Conservation (phyloP, 352 stramenopile species). For the Thraustochytrium striatum region DNA sequence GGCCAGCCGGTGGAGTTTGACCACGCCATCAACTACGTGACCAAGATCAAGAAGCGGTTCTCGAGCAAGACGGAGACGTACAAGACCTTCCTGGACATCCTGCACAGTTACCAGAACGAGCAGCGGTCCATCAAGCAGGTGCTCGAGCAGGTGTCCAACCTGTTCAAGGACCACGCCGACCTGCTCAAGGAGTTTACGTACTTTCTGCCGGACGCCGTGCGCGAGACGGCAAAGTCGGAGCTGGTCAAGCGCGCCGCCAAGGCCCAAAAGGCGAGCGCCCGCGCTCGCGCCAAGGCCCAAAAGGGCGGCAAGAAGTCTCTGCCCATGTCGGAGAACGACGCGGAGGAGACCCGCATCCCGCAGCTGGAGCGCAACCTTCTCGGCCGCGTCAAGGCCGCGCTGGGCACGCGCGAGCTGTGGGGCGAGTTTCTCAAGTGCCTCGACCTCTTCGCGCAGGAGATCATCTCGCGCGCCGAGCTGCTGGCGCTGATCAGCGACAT, state of each 20-base stretch:
- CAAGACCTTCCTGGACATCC: constrained; percentile 94
- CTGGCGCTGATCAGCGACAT: constrained; percentile 76
- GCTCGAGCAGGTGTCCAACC: constrained; percentile 85
- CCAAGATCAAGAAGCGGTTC: constrained; percentile 57
- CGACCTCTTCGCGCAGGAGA: constrained; percentile 91
- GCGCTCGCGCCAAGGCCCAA: constrained; percentile 2
- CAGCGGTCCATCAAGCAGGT: constrained; percentile 96
- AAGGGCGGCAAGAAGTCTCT: constrained; percentile 25
- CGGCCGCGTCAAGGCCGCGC: constrained; percentile 17
- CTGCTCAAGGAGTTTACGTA: constrained; percentile 99
- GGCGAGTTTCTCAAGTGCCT: constrained; percentile 97
- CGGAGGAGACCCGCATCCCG: constrained; percentile 5
- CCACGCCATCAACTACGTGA: constrained; percentile 98
- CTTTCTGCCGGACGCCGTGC: constrained; percentile 97
- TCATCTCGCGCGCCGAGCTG: constrained; percentile 78
- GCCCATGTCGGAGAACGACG: not conserved
- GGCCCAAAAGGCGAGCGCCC: constrained; percentile 66
- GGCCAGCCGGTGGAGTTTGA: constrained; percentile 94
- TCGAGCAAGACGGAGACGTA: constrained; percentile 59
- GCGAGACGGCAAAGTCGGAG: constrained; percentile 91
- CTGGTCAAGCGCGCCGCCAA: constrained; percentile 89
- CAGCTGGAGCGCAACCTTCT: constrained; percentile 17
- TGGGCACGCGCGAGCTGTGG: constrained; percentile 82
- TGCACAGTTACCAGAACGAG: constrained; percentile 99
- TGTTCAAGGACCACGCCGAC: constrained; percentile 98